These are phyloP conservation scores for Orbilia brochopaga DNA, from an alignment of 2,329 filamentous ascomycete species.

Conservation along the genomic window DNA sequence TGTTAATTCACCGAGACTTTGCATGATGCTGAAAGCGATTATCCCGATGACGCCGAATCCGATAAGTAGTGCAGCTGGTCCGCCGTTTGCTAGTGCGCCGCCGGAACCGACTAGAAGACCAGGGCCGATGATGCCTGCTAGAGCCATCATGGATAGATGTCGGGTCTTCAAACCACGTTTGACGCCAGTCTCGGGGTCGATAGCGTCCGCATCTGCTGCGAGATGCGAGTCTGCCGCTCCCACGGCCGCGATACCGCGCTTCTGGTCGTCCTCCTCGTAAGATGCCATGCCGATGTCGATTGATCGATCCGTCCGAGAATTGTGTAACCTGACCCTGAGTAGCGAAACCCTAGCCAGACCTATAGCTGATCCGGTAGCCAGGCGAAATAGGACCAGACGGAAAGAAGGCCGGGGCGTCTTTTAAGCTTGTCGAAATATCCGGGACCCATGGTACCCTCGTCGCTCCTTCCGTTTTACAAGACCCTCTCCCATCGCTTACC, in stretches of 20 bases:
- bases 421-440: background rate
- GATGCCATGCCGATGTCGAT: slow-evolving; percentile 29
- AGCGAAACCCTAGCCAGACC: no score
- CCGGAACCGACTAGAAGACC: slow-evolving; percentile 75
- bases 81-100: slow-evolving; percentile 70
- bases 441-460: slow-evolving; percentile 11
- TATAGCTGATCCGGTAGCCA: slow-evolving; percentile 14
- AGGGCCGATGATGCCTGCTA: slow-evolving; percentile 67
- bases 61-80: slow-evolving; percentile 74
- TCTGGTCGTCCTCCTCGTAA: slow-evolving; percentile 33
- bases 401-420: no score
- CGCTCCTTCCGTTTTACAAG: slow-evolving; percentile 26
- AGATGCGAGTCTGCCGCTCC: slow-evolving; percentile 31
- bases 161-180: slow-evolving; percentile 56
- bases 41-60: slow-evolving; percentile 75
- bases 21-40: slow-evolving; percentile 65
- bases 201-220: slow-evolving; percentile 41
- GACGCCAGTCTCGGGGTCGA: slow-evolving; percentile 48
- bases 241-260: slow-evolving; percentile 18
- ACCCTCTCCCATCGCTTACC: slow-evolving; percentile 27
- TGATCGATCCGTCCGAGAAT: background rate
- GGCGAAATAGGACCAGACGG: background rate
- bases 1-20: slow-evolving; percentile 70
- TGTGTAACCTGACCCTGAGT: no score
- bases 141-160: slow-evolving; percentile 63